Conservation (phyloP, 768 basidiomycete genomes). For the Lactarius psammicola region DNA sequence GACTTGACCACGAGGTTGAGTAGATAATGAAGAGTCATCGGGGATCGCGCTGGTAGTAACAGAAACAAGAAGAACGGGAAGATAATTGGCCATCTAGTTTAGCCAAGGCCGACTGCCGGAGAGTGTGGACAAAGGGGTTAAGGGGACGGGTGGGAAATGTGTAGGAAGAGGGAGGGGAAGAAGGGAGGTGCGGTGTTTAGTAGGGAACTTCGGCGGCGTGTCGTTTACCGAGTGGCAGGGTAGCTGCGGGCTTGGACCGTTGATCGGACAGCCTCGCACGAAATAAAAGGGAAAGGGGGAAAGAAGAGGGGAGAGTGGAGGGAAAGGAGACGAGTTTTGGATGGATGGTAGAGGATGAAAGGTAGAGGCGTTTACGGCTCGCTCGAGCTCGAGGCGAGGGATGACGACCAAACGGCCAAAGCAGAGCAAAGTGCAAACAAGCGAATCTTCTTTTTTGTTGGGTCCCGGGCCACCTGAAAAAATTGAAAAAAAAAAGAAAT, state of each 20-base stretch:
- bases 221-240: slow-evolving; percentile 11
- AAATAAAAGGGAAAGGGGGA: background rate
- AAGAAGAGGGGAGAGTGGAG: background rate
- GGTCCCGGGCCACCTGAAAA: background rate
- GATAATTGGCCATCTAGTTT: slow-evolving; percentile 58
- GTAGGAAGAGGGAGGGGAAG: background rate
- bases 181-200: background rate
- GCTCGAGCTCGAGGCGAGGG: slow-evolving; percentile 6
- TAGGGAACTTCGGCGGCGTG: background rate
- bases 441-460: background rate
- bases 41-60: slow-evolving; percentile 51
- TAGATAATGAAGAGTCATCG: slow-evolving; percentile 80
- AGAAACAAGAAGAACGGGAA: slow-evolving; percentile 67
- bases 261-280: slow-evolving; percentile 8
- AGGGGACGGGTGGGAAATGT: background rate
- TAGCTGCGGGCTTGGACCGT: background rate
- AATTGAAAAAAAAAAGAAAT: too few relatives aligned
- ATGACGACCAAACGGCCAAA: slow-evolving; percentile 17
- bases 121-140: background rate
- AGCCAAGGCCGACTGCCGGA: background rate
- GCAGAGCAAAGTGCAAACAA: slow-evolving; percentile 6
- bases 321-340: background rate
- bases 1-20: slow-evolving; percentile 87
- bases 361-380: slow-evolving; percentile 3
- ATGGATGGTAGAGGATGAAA: slow-evolving; percentile 12